Conservation (phyloP, 2,329 filamentous ascomycete species). For the Exophiala bonariae region DNA sequence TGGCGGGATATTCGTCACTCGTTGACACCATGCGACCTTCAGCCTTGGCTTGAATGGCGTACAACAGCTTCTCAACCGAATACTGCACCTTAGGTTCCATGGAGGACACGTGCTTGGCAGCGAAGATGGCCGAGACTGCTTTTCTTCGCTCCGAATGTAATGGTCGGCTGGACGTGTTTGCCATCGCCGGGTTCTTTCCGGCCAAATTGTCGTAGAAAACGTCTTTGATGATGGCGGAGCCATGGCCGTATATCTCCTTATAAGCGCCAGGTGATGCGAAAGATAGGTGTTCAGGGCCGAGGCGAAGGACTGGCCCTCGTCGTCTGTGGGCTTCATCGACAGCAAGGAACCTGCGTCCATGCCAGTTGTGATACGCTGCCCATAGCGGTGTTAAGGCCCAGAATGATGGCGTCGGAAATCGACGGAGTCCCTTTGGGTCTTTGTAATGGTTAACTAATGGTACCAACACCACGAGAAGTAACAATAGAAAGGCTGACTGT, state of each 20-base stretch:
- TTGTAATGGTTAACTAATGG: too few species aligned
- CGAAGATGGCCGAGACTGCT: conserved; percentile 15
- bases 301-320: conserved; percentile 6
- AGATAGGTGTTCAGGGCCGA: conserved; percentile 21
- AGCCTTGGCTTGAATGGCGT: neutral
- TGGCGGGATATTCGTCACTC: conserved; percentile 6
- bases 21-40: neutral
- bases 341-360: neutral
- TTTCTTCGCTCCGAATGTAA: conserved; percentile 11
- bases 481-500: too few species aligned
- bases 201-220: conserved; percentile 18
- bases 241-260: conserved; percentile 38
- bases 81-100: conserved; percentile 16
- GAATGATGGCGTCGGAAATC: too few species aligned
- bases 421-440: too few species aligned
- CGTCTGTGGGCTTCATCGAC: conserved; percentile 8
- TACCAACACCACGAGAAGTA: too few species aligned
- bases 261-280: conserved; percentile 33
- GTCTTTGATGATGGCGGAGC: conserved; percentile 20
- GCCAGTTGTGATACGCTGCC: conserved; percentile 4
- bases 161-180: neutral
- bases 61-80: conserved; percentile 5
- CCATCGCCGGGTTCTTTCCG: conserved; percentile 12
- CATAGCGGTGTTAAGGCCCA: too few species aligned
- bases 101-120: conserved; percentile 10